These are phyloP conservation scores for Vigna reflexopilosa DNA, from an alignment of 306 rosid species.

Conservation along the genomic window DNA sequence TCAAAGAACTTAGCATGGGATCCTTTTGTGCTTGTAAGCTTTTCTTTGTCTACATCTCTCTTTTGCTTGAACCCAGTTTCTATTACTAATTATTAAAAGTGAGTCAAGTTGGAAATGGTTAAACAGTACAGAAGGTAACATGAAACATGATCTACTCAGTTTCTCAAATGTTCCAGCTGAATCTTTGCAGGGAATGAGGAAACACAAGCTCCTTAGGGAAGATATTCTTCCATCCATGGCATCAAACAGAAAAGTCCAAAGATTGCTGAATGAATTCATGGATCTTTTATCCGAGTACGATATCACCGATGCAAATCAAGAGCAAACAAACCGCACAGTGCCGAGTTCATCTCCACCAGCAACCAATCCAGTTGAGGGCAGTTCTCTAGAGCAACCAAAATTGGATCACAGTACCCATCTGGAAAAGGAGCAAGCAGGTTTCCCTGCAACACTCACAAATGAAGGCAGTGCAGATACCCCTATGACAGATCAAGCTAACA, in stretches of 20 bases:
- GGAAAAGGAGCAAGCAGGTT: slow-evolving; percentile 36
- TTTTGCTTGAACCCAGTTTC: neutral
- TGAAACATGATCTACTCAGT: slow-evolving; percentile 22
- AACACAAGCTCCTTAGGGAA: slow-evolving; percentile 89
- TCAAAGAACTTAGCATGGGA: slow-evolving; percentile 80
- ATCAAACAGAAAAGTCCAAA: slow-evolving; percentile 94
- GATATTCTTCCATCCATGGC: slow-evolving; percentile 99
- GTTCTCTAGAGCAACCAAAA: slow-evolving; percentile 30
- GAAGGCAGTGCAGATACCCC: slow-evolving; percentile 45
- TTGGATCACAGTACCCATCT: slow-evolving; percentile 37
- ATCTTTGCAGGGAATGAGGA: slow-evolving; percentile 81
- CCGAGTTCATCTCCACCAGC: slow-evolving; percentile 44
- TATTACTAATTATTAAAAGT: neutral
- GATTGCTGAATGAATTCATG: slow-evolving; percentile 94
- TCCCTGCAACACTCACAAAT: slow-evolving; percentile 13
- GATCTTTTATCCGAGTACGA: slow-evolving; percentile 85
- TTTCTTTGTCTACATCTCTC: neutral
- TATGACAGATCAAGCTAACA: slow-evolving; percentile 44
- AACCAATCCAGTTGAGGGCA: slow-evolving; percentile 42
- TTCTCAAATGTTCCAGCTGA: slow-evolving; percentile 28
- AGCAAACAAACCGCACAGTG: slow-evolving; percentile 30
- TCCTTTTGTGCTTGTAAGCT: slow-evolving; percentile 89
- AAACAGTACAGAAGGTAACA: neutral
- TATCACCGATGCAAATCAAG: slow-evolving; percentile 53
- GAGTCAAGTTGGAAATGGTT: slow-evolving; percentile 7